Percentiles rank a stretch among this genome's conserved stretches.
phyloP scores from a whole-genome alignment of 1,284 basidiomycete genomes.

The Leccinum fuscescens region DNA sequence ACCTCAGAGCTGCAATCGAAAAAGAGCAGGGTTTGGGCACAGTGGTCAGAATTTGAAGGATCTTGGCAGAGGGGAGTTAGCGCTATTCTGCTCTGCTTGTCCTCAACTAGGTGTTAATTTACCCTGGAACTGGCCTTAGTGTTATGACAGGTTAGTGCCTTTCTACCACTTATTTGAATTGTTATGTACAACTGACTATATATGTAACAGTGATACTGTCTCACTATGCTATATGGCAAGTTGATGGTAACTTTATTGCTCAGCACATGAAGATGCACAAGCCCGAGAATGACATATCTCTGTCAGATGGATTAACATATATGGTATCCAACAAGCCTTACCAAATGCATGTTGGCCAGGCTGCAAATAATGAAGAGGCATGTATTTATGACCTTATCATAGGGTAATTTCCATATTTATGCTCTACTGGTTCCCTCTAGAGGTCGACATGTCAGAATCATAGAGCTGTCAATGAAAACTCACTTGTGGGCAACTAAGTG shows the following conservation, averaged over 20 bases:
- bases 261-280: slow-evolving; percentile 17
- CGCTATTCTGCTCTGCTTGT: slow-evolving; percentile 14
- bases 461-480: not conserved
- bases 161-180: too few relatives aligned
- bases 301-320: slow-evolving; percentile 14
- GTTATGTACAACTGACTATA: too few relatives aligned
- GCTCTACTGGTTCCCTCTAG: too few relatives aligned
- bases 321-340: slow-evolving; percentile 13
- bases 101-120: slow-evolving; percentile 13
- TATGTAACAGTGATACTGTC: too few relatives aligned
- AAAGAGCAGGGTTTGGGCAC: slow-evolving; percentile 8
- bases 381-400: not conserved
- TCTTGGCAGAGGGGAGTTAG: not conserved
- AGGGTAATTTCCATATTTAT: not conserved
- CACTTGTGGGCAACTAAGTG: slow-evolving; percentile 7
- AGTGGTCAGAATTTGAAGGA: not conserved
- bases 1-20: slow-evolving; percentile 3
- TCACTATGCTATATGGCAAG: not conserved
- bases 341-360: slow-evolving; percentile 3
- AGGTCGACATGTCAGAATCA: too few relatives aligned
- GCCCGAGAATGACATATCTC: slow-evolving; percentile 10
- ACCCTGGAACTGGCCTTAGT: not conserved
- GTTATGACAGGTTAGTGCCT: not conserved
- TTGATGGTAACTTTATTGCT: slow-evolving; percentile 18
- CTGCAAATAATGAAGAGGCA: slow-evolving; percentile 6